Base-by-base conservation (phyloP, 208 protist species). In the Ichthyophonus hoferi region DNA sequence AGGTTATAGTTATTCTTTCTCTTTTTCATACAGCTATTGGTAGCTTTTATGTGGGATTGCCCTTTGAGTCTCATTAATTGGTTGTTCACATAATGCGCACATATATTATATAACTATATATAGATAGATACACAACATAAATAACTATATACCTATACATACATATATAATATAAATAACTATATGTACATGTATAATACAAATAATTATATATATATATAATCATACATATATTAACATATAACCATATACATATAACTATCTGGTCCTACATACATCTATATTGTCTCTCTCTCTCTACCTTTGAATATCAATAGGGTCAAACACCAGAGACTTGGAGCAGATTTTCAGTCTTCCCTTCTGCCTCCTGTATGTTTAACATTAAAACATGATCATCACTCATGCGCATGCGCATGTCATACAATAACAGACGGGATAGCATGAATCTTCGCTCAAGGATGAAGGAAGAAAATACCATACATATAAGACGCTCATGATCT, bases 311-410 rank as follows among this genome's bases (percentile, higher is more conserved):
- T 85, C 81, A 42, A 58, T 41, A 14, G 88, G 88, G n/a, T 90
- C 88, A 39, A 90, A 90, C 7, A 90, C 40, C 2, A 90, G 37
- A 40, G 88, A 90, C 42, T 67, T 81, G 3, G 88, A 87, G 78
- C 88, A 90, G 1, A 90, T 34, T 39, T 79, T 50, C 50, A 90
- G 40, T 33, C 88, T 79, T 2, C 88, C 88, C 12, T 79, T 67
- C 41, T 58, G 2, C 40, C 39, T 34, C 34, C 85, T 88, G 0
- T 41, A 83, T 0, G 33, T 14, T 24, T 14, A 41, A 41, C 79
- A 41, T 14, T 37, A 41, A 24, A n/a, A 38, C 17, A 41, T 14
- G 79, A 83, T 37, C 17, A 0, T 0, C 79, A 41, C 34, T 31
- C 79, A 31, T 41, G 33, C 58, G 14, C 24, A n/a, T 41, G 14